Evolutionary conservation across 768 basidiomycete species (phyloP), one percentile per base, ranked within the genome.

Genomic region (Tulasnella calospora): DNA sequence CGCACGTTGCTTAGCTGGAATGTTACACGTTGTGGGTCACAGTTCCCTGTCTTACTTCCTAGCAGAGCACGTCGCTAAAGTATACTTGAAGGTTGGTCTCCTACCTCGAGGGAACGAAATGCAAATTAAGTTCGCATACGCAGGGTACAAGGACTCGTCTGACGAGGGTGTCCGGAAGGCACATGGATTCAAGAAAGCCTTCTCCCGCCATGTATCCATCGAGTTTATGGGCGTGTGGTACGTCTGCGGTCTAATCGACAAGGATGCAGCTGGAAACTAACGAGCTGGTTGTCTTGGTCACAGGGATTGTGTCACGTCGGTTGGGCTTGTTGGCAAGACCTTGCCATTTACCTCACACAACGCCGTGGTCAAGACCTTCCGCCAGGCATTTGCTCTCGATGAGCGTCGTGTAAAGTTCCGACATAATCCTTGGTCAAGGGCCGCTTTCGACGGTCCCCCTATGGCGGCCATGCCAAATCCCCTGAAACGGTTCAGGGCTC

Each of bases 201-300:
- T 82, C 76, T 80, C 79, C 8, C 51, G 79, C 3, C 77, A 79
- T n/a, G 81, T 82, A 6, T 46, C 72, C 8, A 80, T 82, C 10
- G 79, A 81, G 15, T 82, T 82, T 36, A 78, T 82, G 55, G 82
- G 82, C 0, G 82, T 82, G 13, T 81, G 57, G 79, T 76, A 40
- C 27, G 47, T 19, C 38, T 13, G 1, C 5, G 15, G 7, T 7
- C 8, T 6, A 30, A 5, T 7, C 3, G 30, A 4, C 1, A 67
- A 35, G 21, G 0, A n/a, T 76, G 4, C 17, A 76, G 19, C 2
- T 61, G 23, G 27, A n/a, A 61, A 4, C 35, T 17, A 35, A 33
- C 33, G 10, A 27, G 7, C 51, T 0, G 55, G 13, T 0, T 67
- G 19, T 19, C 21, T 3, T 12, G 38, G 6, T 57, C 19, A 3